Percentiles rank a stretch among this genome's conserved stretches.
Conservation (phyloP, 2,329 filamentous ascomycete species). For the Chrysoporthe austroafricana region DNA sequence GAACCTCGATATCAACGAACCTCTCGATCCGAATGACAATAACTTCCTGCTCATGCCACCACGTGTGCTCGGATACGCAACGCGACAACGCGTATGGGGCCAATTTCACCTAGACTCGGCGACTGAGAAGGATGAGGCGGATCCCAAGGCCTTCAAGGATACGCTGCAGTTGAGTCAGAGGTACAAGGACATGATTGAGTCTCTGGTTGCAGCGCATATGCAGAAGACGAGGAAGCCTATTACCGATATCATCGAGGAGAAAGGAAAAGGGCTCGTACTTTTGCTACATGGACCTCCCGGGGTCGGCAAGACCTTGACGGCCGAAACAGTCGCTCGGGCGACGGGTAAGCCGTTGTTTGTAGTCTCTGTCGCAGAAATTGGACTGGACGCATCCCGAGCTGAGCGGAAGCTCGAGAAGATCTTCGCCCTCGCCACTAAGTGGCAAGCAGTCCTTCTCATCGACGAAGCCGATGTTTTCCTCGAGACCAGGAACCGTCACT, state of each 20-base stretch:
- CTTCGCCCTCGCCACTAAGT: constrained; percentile 32
- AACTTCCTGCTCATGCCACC: constrained; percentile 19
- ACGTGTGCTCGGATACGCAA: constrained; percentile 24
- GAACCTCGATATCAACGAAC: constrained; percentile 6
- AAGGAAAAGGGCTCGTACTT: constrained; percentile 26
- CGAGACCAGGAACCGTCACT: constrained; percentile 26
- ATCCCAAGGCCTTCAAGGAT: constrained; percentile 10
- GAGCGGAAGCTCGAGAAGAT: constrained; percentile 27
- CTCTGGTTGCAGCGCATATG: constrained; percentile 24
- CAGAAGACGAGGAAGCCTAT: constrained; percentile 20
- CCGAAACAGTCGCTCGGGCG: constrained; percentile 27
- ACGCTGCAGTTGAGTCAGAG: constrained; percentile 20
- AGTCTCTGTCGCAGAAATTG: constrained; percentile 27
- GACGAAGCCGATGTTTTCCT: constrained; percentile 28
- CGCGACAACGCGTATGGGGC: constrained; percentile 25
- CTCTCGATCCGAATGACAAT: neutral
- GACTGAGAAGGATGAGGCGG: neutral
- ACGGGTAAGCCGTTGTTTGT: constrained; percentile 26
- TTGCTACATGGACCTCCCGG: constrained; percentile 28
- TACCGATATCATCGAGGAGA: constrained; percentile 26
- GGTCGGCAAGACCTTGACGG: constrained; percentile 29
- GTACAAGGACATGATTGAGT: constrained; percentile 24
- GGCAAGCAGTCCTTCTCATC: constrained; percentile 33
- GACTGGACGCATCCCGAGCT: constrained; percentile 18
- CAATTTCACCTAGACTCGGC: constrained; percentile 20